Evolutionary conservation across 2,329 filamentous ascomycete genomes (phyloP).

Genomic region (Aspergillus aculeatus): DNA sequence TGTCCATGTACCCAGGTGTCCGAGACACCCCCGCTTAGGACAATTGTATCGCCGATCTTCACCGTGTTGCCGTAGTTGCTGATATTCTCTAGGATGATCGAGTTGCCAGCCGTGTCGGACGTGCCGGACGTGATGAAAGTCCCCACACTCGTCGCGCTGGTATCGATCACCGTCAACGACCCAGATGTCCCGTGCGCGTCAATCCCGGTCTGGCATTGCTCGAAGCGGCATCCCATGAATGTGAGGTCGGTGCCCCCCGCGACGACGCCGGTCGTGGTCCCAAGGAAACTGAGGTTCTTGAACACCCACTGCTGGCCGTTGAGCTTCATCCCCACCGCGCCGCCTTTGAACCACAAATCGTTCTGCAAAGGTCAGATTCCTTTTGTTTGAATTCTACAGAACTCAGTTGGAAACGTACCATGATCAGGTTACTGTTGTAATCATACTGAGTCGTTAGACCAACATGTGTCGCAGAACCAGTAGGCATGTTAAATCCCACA

Average conservation of each 20-base stretch:
- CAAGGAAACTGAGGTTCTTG: slow-evolving; percentile 57
- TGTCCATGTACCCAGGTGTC: slow-evolving; percentile 37
- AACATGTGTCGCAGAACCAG: slow-evolving; percentile 30
- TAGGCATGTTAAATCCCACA: slow-evolving; percentile 39
- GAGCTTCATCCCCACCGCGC: slow-evolving; percentile 32
- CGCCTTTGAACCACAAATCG: slow-evolving; percentile 30
- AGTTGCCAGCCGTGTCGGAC: slow-evolving; percentile 31
- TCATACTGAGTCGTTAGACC: slow-evolving; percentile 34
- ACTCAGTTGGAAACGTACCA: slow-evolving; percentile 24
- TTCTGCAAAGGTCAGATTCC: slow-evolving; percentile 16
- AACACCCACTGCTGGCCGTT: slow-evolving; percentile 37
- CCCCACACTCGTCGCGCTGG: slow-evolving; percentile 12
- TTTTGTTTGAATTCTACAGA: neutral
- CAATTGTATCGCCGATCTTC: slow-evolving; percentile 21
- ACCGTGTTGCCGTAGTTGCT: slow-evolving; percentile 31
- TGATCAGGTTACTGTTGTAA: slow-evolving; percentile 28
- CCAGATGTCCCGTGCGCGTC: slow-evolving; percentile 24
- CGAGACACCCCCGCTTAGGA: slow-evolving; percentile 20
- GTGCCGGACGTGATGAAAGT: slow-evolving; percentile 24
- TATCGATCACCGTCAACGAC: slow-evolving; percentile 26
- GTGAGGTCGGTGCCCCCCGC: slow-evolving; percentile 38
- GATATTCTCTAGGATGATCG: slow-evolving; percentile 32
- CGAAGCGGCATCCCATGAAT: slow-evolving; percentile 27
- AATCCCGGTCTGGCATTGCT: slow-evolving; percentile 26
- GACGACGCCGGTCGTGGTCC: slow-evolving; percentile 56